Percentiles rank a stretch among this genome's conserved stretches.
Conservation (phyloP, 257 asterid species). For the Solanum clarkiae region DNA sequence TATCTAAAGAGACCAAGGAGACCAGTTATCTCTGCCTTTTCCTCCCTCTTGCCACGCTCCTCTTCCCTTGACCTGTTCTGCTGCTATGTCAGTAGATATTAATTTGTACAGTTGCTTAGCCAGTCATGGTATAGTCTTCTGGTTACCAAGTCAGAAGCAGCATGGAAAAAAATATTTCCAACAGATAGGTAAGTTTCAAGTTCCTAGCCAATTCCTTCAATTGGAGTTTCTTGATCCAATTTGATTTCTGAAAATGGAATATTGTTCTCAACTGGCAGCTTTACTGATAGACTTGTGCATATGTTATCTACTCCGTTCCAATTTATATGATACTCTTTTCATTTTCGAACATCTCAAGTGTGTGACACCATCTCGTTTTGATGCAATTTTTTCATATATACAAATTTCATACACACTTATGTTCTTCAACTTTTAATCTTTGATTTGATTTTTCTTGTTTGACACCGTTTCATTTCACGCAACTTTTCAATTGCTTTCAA, state of each 20-base stretch:
- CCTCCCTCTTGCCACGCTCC: background rate
- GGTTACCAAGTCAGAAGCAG: background rate
- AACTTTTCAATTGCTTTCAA: background rate
- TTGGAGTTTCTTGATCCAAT: background rate
- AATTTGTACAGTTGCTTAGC: constrained; percentile 4
- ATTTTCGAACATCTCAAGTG: background rate
- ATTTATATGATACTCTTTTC: background rate
- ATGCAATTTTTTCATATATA: background rate
- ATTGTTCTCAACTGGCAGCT: background rate
- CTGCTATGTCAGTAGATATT: background rate
- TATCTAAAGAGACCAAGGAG: background rate
- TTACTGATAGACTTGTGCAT: background rate
- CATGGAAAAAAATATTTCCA: background rate
- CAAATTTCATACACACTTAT: background rate
- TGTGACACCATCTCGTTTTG: background rate
- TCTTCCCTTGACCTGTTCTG: background rate
- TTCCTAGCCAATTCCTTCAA: background rate
- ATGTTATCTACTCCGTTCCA: background rate
- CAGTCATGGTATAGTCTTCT: background rate
- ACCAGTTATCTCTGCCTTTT: background rate
- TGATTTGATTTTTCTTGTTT: background rate
- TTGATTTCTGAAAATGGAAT: background rate
- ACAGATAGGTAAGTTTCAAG: background rate
- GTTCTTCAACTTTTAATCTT: background rate
- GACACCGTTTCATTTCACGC: background rate